phyloP scores from a whole-genome alignment of 2,329 filamentous ascomycete species.

The Claviceps sp. region DNA sequence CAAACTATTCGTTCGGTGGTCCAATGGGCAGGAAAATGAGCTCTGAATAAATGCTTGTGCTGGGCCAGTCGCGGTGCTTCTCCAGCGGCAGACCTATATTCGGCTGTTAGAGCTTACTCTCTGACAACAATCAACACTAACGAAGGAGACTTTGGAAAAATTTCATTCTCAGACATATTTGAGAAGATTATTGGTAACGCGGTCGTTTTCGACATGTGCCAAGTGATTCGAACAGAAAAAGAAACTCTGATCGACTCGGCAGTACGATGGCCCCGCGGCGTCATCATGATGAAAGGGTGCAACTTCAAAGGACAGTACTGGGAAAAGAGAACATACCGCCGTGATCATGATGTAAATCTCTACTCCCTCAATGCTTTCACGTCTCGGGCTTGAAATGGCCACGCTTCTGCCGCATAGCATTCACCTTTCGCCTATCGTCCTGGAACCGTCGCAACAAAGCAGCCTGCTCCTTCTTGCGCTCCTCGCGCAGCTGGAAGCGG shows the following conservation, averaged over 20 bases:
- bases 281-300: conserved; percentile 28
- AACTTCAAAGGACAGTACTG: background rate
- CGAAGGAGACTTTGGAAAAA: background rate
- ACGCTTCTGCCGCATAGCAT: conserved; percentile 55
- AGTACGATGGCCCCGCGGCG: conserved; percentile 39
- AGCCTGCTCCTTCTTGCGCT: conserved; percentile 60
- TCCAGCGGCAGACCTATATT: background rate
- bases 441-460: conserved; percentile 60
- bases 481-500: conserved; percentile 68
- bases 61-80: background rate
- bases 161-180: conserved; percentile 37
- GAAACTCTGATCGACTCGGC: conserved; percentile 8
- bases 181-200: conserved; percentile 52
- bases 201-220: conserved; percentile 46
- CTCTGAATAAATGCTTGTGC: background rate
- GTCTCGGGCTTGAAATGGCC: conserved; percentile 45
- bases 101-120: background rate
- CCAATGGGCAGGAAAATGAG: background rate
- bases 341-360: background rate
- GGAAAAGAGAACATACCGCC: background rate
- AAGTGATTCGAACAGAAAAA: conserved; percentile 9
- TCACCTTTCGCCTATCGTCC: conserved; percentile 59
- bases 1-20: background rate
- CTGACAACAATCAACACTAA: too few relatives aligned
- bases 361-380: conserved; percentile 12